phyloP scores from a whole-genome alignment of 2,329 filamentous ascomycete genomes.

The Cryphonectria naterciae region DNA sequence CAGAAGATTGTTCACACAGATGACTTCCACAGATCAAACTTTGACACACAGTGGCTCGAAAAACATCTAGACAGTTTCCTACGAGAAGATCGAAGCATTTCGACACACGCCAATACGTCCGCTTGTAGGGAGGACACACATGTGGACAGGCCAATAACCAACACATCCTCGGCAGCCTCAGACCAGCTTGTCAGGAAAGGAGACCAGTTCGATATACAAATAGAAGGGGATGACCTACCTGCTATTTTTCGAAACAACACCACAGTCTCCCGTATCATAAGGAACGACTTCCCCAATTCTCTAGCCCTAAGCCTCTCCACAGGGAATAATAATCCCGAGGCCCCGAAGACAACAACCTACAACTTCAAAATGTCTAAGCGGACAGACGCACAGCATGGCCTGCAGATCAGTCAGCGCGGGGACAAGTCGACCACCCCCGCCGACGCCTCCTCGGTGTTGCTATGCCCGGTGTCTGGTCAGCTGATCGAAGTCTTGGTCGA shows the following conservation, averaged over 20 bases:
- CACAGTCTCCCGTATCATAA: conserved; percentile 49
- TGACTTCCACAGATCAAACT: conserved; percentile 49
- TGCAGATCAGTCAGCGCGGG: background rate
- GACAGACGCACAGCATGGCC: conserved; percentile 9
- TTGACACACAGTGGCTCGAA: conserved; percentile 20
- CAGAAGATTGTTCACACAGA: conserved; percentile 55
- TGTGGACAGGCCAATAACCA: background rate
- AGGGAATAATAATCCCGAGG: conserved; percentile 43
- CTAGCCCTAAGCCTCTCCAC: conserved; percentile 57
- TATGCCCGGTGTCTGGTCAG: conserved; percentile 52
- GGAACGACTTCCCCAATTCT: conserved; percentile 57
- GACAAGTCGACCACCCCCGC: background rate
- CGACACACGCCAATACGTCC: background rate
- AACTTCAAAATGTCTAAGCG: conserved; percentile 12
- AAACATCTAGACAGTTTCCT: background rate
- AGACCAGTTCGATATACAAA: conserved; percentile 14
- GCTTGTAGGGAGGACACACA: background rate
- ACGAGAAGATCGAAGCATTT: too few species aligned
- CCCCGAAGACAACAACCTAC: conserved; percentile 4
- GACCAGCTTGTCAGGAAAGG: conserved; percentile 18
- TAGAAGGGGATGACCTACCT: background rate
- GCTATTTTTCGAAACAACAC: background rate
- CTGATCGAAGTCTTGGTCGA: conserved; percentile 62
- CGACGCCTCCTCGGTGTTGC: background rate
- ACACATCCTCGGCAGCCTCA: background rate